phyloP scores from a whole-genome alignment of 2,329 filamentous ascomycete genomes.

The Pochonia chlamydosporia region DNA sequence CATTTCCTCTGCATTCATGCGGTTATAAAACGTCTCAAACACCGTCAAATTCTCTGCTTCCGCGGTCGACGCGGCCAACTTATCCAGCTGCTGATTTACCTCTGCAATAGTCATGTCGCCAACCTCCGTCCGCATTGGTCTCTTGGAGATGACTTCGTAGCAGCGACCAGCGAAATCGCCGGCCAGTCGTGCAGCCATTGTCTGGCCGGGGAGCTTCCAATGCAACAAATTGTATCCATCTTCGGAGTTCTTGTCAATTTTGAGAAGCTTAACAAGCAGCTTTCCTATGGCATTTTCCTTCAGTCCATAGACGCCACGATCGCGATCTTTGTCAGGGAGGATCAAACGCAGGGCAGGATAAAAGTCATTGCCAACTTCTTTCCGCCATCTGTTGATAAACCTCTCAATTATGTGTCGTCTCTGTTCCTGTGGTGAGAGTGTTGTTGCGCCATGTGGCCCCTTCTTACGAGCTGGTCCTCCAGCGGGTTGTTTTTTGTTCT shows the following conservation, averaged over 20 bases:
- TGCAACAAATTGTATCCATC: slow-evolving; percentile 81
- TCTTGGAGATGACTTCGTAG: slow-evolving; percentile 77
- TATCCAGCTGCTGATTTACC: slow-evolving; percentile 81
- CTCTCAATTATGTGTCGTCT: slow-evolving; percentile 75
- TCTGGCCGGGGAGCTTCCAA: slow-evolving; percentile 83
- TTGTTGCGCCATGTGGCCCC: slow-evolving; percentile 52
- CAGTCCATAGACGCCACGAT: slow-evolving; percentile 86
- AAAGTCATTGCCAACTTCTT: slow-evolving; percentile 84
- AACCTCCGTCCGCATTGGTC: slow-evolving; percentile 66
- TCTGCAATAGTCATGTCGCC: slow-evolving; percentile 83
- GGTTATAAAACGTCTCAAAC: slow-evolving; percentile 75
- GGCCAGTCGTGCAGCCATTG: slow-evolving; percentile 56
- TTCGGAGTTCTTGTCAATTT: slow-evolving; percentile 84
- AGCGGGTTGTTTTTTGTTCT: slow-evolving; percentile 71
- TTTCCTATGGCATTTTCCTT: slow-evolving; percentile 91
- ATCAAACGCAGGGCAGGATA: slow-evolving; percentile 91
- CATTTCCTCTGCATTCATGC: slow-evolving; percentile 90
- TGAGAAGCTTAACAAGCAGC: slow-evolving; percentile 84
- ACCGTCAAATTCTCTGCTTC: slow-evolving; percentile 83
- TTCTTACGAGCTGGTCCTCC: slow-evolving; percentile 51
- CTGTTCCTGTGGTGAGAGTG: slow-evolving; percentile 67
- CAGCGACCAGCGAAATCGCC: slow-evolving; percentile 92
- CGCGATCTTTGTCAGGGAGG: slow-evolving; percentile 85
- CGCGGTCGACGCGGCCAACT: slow-evolving; percentile 65
- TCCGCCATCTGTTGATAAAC: slow-evolving; percentile 83